Percentiles rank a stretch among this genome's conserved stretches.
Conservation (phyloP, 176 grass and related monocot genomes). For the Carex pumila region DNA sequence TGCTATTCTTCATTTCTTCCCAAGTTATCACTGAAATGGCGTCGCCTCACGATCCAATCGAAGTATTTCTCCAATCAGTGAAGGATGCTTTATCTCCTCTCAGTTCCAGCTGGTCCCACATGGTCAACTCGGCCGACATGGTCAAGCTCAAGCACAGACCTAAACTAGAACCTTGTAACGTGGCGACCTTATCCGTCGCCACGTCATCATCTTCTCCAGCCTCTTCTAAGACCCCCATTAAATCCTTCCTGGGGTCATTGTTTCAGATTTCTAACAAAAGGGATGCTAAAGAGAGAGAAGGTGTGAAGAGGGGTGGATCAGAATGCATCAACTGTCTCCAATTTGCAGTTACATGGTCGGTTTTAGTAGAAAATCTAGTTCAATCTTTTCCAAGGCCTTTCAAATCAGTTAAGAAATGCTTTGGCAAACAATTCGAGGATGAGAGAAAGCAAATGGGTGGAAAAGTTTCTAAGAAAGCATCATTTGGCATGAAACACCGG, state of each 20-base stretch:
- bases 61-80: conserved; percentile 27
- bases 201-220: conserved; percentile 1
- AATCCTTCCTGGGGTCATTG: conserved; percentile 25
- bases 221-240: conserved; percentile 14
- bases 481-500: conserved; percentile 16
- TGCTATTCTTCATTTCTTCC: not conserved
- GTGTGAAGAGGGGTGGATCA: conserved; percentile 20
- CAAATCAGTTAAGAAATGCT: conserved; percentile 57
- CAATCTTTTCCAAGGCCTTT: conserved; percentile 55
- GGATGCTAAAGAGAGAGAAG: conserved; percentile 12
- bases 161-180: conserved; percentile 6
- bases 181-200: not conserved
- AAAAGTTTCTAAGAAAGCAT: not conserved
- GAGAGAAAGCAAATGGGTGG: conserved; percentile 15
- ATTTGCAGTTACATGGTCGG: conserved; percentile 39
- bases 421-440: conserved; percentile 26
- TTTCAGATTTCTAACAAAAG: conserved; percentile 17
- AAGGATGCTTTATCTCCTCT: conserved; percentile 30
- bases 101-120: conserved; percentile 16
- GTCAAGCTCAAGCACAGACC: conserved; percentile 17
- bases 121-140: not conserved
- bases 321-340: conserved; percentile 48
- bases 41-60: conserved; percentile 31
- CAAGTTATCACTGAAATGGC: conserved; percentile 7
- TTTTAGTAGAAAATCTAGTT: conserved; percentile 41